Evolutionary conservation across 2,329 filamentous ascomycete genomes (phyloP), one percentile per base, ranked within the genome.

Genomic region (Diaporthe nobilis): DNA sequence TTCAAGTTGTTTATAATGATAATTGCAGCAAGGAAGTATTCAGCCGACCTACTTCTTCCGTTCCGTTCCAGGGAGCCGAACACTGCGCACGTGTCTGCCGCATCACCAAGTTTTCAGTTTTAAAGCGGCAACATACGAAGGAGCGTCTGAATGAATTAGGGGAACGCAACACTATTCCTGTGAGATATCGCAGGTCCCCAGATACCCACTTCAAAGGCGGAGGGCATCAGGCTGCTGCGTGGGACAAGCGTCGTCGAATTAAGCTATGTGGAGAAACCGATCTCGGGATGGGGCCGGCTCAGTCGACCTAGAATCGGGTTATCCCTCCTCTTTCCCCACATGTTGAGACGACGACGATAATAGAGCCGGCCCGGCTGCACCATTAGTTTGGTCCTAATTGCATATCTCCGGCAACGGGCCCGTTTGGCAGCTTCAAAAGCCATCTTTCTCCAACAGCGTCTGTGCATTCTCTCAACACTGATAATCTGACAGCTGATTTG

Each of bases 251-350:
- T 60, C 68, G 68, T 71, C 68, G 68, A 71, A 71, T 47, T 71
- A 71, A 71, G 68, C 68, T 71, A 58, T 58, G 39, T 60, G 68
- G 68, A 71, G 68, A 55, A 55, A 60, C 68, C 53, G 68, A 60
- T 60, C 39, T 71, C 68, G 68, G 68, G 49, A 22, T 49, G 25
- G n/a, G 22, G 12, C n/a, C 49, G 31, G 34, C 49, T 55, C 34
- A 39, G 61, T 67, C 61, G n/a, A 31, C 31, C 25, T 39, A 7
- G 15, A 17, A 13, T 37, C 20, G 63, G 44, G 12, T 13, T 51
- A 37, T 39, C 44, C 47, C 13, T 51, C 31, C n/a, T 28, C 34
- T 55, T 55, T 53, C 65, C 65, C 65, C 65, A 70, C 65, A 55
- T 42, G 34, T 37, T 28, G 65, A 55, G n/a, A 55, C 49, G 42